Percentiles rank a stretch among this genome's conserved stretches.
These are phyloP conservation scores for Golubevia pallescens DNA, from an alignment of 1,284 basidiomycete genomes.

Conservation along the genomic window DNA sequence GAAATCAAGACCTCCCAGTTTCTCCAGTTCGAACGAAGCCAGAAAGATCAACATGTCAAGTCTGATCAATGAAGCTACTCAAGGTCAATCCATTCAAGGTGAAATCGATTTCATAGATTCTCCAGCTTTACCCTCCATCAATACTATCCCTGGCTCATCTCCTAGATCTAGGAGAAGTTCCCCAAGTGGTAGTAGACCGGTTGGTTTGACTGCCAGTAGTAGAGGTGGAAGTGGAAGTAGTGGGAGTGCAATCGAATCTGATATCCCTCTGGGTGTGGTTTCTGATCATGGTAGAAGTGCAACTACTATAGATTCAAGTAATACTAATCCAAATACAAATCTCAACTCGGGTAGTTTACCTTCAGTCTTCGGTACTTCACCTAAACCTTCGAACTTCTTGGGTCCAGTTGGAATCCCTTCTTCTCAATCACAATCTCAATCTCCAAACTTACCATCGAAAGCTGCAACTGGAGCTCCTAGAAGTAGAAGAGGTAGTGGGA, in stretches of 20 bases:
- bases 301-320: background rate
- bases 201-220: too few species aligned
- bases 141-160: too few species aligned
- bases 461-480: slow-evolving; percentile 9
- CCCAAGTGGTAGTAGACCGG: too few species aligned
- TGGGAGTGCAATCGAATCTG: slow-evolving; percentile 1
- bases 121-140: too few species aligned
- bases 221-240: too few species aligned
- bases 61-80: too few species aligned
- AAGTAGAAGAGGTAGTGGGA: slow-evolving; percentile 32
- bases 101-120: too few species aligned
- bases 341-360: background rate
- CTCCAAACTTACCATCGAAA: background rate
- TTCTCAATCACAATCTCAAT: background rate
- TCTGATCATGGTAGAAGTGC: slow-evolving; percentile 36
- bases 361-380: background rate
- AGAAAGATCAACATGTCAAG: too few species aligned
- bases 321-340: slow-evolving; percentile 11
- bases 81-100: too few species aligned
- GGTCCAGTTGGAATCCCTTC: slow-evolving; percentile 1
- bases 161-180: too few species aligned
- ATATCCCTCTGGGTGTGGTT: slow-evolving; percentile 36
- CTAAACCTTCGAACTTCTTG: background rate
- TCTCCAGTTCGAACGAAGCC: too few species aligned
- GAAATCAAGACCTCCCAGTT: too few species aligned